Base-by-base conservation (phyloP, 768 basidiomycete species). In the Naganishia kalamii region DNA sequence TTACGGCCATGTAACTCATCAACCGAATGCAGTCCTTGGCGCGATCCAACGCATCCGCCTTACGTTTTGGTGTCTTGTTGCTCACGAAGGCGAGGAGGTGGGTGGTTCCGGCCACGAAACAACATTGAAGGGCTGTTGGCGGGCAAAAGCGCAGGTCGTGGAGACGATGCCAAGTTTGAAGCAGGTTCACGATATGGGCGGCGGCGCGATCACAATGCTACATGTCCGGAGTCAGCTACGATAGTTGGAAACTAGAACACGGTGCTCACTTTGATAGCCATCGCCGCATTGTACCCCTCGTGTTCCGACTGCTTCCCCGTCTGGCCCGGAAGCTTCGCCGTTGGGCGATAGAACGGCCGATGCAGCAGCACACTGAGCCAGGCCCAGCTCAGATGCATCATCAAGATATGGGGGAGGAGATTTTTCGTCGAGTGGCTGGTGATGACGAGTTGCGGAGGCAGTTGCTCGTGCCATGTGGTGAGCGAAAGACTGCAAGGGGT, bases 321-420 rank as follows among this genome's bases (percentile, higher is more conserved):
- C 32, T 48, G 43, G 8, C 51, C 46, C 8, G 71, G 68, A 30
- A 72, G 33, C 19, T 63, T 51, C 3, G 68, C 68, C 2, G 68
- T 29, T 2, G 74, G 66, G 11, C 74, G 70, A 49, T 75, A 75
- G 62, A 71, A 72, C 3, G 74, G 74, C 19, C 71, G 70, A 65
- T 75, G 72, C 15, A 75, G 70, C 11, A 75, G 65, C 23, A 75
- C 72, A 1, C 65, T 65, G 25, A 72, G 62, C 74, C 72, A 75
- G 32, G 71, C 72, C 47, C 69, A 67, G 21, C 71, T 65, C 3
- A 75, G 60, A 60, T 75, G 74, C 51, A 75, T 59, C 68, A 71
- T 70, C 3, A 75, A 50, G 25, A 75, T 71, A 49, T 75, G 74
- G 0, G 74, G 74, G 12, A 75, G 54, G 5, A 64, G 71, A 50